A percentile compares a stretch with the other conserved stretches of the same genome.
These are phyloP conservation scores for Solanum paucissectum DNA, from an alignment of 257 asterid genomes.

Conservation along the genomic window DNA sequence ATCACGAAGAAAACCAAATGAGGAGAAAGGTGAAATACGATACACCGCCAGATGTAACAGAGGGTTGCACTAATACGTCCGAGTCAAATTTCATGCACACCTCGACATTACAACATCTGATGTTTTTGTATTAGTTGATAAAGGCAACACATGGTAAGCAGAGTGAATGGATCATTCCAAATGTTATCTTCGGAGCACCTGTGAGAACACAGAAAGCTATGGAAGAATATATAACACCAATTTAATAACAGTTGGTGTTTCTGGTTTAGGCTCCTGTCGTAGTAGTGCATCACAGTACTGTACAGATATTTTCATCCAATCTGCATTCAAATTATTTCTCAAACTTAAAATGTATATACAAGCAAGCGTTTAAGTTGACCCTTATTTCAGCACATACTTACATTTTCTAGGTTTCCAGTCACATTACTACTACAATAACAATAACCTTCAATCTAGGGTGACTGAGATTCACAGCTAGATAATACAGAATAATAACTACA, in stretches of 20 bases:
- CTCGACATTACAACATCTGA: neutral
- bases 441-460: neutral
- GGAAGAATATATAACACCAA: neutral
- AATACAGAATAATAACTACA: neutral
- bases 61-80: neutral
- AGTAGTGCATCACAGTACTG: neutral
- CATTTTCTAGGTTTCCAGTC: neutral
- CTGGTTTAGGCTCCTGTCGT: neutral
- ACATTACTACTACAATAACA: neutral
- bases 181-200: neutral
- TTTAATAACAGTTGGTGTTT: neutral
- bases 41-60: neutral
- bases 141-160: neutral
- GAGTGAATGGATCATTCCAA: neutral
- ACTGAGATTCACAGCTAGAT: neutral
- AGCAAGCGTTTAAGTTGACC: neutral
- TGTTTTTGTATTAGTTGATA: neutral
- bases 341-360: neutral
- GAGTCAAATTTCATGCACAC: neutral
- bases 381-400: neutral
- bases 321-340: neutral
- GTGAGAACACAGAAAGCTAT: neutral
- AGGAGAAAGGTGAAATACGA: neutral
- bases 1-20: neutral
- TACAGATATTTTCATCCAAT: neutral